Percentiles rank a stretch among this genome's conserved stretches.
Conservation (phyloP, 257 asterid genomes). For the Galeopsis tetrahit region DNA sequence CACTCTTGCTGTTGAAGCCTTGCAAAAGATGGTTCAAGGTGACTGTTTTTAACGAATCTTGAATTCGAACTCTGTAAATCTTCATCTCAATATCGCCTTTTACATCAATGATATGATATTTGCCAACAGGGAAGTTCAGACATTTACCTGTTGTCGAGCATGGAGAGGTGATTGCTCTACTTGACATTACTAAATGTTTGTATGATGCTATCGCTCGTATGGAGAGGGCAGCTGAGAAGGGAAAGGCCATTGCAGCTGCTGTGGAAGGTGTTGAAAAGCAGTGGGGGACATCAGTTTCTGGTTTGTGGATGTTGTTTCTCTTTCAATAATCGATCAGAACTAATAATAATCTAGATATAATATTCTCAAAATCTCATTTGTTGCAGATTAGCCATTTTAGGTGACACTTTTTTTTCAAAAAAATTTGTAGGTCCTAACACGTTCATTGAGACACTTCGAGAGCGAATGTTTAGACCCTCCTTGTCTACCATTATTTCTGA, state of each 20-base stretch:
- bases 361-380: not conserved
- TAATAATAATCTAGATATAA: not conserved
- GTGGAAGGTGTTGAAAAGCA: conserved; percentile 99
- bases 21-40: conserved; percentile 99
- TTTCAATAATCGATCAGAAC: not conserved
- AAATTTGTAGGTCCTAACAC: conserved; percentile 70
- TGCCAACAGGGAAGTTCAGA: conserved; percentile 83
- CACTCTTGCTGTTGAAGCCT: conserved; percentile 96
- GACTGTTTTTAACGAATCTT: not conserved
- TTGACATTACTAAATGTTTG: conserved; percentile 94
- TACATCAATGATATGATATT: not conserved
- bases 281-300: conserved; percentile 89
- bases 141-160: conserved; percentile 96
- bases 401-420: not conserved
- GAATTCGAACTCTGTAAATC: not conserved
- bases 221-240: conserved; percentile 99
- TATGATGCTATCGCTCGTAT: conserved; percentile 97
- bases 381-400: conserved; percentile 24
- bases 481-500: conserved; percentile 85
- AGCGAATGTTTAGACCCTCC: conserved; percentile 86
- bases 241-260: conserved; percentile 97
- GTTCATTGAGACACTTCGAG: conserved; percentile 81
- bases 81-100: conserved; percentile 9
- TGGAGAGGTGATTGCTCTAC: conserved; percentile 95
- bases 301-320: conserved; percentile 48